Percentiles rank a stretch among this genome's conserved stretches.
phyloP scores from a whole-genome alignment of 176 grass and related monocot species.

The Pontederia paniculata region DNA sequence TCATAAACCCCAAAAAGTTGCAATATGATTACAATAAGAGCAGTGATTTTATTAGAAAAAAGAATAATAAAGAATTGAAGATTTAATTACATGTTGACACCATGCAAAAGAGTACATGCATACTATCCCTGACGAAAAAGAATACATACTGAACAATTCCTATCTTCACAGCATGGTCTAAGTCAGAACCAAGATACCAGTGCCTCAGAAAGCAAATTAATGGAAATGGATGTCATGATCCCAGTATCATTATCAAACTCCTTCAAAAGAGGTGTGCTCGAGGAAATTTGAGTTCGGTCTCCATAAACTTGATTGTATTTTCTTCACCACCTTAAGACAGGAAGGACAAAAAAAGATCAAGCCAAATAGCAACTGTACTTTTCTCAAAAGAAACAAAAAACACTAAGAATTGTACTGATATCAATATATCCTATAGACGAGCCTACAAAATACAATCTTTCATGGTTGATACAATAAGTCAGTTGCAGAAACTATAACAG shows the following conservation, averaged over 20 bases:
- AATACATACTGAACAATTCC: slow-evolving; percentile 82
- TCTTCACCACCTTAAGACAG: slow-evolving; percentile 57
- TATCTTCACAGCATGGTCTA: slow-evolving; percentile 67
- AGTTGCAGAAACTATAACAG: too few species aligned
- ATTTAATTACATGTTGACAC: slow-evolving; percentile 10
- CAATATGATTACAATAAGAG: slow-evolving; percentile 69
- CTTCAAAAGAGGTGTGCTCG: slow-evolving; percentile 30
- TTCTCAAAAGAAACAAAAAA: too few species aligned
- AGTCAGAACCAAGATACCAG: slow-evolving; percentile 59
- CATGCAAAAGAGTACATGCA: slow-evolving; percentile 20
- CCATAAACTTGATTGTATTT: slow-evolving; percentile 71
- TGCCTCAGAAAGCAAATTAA: slow-evolving; percentile 73
- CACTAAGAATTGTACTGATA: too few species aligned
- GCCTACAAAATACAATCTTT: too few species aligned
- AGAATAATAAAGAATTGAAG: too few species aligned
- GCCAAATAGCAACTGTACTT: too few species aligned
- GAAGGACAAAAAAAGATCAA: background rate
- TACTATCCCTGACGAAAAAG: too few species aligned
- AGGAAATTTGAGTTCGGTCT: slow-evolving; percentile 38
- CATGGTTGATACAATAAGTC: too few species aligned
- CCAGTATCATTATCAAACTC: slow-evolving; percentile 40
- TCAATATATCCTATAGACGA: too few species aligned
- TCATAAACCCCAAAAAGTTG: slow-evolving; percentile 68
- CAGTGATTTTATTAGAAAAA: slow-evolving; percentile 9
- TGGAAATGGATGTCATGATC: slow-evolving; percentile 67